Conservation (phyloP, 23 red algal genomes). For the Agarophyton chilense region DNA sequence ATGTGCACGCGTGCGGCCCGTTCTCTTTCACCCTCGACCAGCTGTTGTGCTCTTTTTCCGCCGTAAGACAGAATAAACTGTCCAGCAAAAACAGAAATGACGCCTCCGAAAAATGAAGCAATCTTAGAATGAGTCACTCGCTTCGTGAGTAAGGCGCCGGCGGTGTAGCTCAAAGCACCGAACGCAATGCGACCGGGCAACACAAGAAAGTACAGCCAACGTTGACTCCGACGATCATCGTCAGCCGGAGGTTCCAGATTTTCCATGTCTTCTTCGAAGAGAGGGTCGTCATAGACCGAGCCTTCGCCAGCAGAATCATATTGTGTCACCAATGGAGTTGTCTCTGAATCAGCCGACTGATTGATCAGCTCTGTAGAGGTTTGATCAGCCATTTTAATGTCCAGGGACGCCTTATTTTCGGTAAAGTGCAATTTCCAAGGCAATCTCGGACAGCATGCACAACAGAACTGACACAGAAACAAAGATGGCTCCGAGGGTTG, state of each 20-base stretch:
- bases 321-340: not conserved
- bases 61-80: constrained; percentile 28
- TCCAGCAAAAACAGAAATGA: constrained; percentile 13
- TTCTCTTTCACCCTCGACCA: not conserved
- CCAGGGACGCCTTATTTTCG: no score
- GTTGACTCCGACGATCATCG: constrained; percentile 12
- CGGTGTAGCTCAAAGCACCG: constrained; percentile 37
- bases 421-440: no score
- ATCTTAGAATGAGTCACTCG: not conserved
- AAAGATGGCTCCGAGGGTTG: no score
- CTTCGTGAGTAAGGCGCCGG: constrained; percentile 11
- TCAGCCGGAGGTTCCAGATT: constrained; percentile 3
- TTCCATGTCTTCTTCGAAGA: not conserved
- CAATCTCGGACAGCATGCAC: not conserved
- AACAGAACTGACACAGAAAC: not conserved
- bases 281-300: no score
- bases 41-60: not conserved
- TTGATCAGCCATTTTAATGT: not conserved
- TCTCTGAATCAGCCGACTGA: not conserved
- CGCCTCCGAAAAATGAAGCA: not conserved
- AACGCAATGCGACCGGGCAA: constrained; percentile 56
- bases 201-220: constrained; percentile 33
- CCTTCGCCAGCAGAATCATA: not conserved
- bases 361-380: not conserved
- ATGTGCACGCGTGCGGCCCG: not conserved